Conservation (phyloP, 2,329 filamentous ascomycete genomes). For the Colletotrichum lini region DNA sequence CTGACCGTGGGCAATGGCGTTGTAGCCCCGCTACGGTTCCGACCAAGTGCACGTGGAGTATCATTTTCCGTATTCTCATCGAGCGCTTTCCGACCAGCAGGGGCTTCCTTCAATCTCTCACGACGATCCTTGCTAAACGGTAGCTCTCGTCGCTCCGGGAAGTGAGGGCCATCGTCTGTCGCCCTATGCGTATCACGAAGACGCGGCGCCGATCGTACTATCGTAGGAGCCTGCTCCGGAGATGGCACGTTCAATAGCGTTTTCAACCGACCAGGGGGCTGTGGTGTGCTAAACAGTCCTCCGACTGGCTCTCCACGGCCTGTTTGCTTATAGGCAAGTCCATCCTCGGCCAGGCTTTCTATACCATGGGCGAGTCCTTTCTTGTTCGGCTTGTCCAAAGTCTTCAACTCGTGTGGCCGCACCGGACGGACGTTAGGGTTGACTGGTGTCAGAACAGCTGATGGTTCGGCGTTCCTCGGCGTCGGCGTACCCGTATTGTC, state of each 20-base stretch:
- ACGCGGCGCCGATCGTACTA: slow-evolving; percentile 47
- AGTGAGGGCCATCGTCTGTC: slow-evolving; percentile 47
- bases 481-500: slow-evolving; percentile 41
- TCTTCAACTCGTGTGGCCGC: slow-evolving; percentile 46
- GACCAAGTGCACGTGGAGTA: slow-evolving; percentile 16
- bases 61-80: slow-evolving; percentile 4
- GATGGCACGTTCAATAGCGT: slow-evolving; percentile 52
- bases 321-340: slow-evolving; percentile 49
- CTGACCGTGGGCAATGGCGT: slow-evolving; percentile 36
- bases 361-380: slow-evolving; percentile 55
- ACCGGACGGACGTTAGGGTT: slow-evolving; percentile 52
- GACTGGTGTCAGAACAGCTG: slow-evolving; percentile 55
- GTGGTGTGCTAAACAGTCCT: slow-evolving; percentile 37
- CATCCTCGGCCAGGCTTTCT: slow-evolving; percentile 64
- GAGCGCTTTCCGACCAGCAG: slow-evolving; percentile 15
- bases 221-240: slow-evolving; percentile 44
- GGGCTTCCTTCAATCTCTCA: slow-evolving; percentile 33
- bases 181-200: slow-evolving; percentile 41
- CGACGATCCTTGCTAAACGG: slow-evolving; percentile 54
- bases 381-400: slow-evolving; percentile 39
- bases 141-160: slow-evolving; percentile 59
- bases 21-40: slow-evolving; percentile 13
- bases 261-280: slow-evolving; percentile 50
- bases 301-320: slow-evolving; percentile 34
- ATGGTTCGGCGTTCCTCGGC: slow-evolving; percentile 42